Evolutionary conservation across 108 stramenopile species (phyloP).

Genomic region (Ochromonas danica): DNA sequence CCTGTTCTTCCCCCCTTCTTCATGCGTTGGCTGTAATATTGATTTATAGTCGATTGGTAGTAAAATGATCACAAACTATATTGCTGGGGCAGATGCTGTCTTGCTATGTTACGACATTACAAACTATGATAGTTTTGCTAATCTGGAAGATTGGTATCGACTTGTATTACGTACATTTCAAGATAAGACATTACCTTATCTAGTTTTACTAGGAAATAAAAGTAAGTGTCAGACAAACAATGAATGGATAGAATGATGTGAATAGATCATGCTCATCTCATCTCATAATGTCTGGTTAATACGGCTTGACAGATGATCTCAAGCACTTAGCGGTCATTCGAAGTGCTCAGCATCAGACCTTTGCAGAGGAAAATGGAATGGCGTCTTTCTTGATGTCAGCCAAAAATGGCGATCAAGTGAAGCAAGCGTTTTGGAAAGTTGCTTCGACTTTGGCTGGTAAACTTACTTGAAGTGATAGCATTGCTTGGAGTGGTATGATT

Average conservation of each 20-base stretch:
- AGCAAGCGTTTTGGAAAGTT: constrained; percentile 30
- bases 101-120: constrained; percentile 65
- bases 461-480: too few relatives aligned
- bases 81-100: constrained; percentile 61
- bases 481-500: background rate
- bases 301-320: constrained; percentile 42
- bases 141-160: constrained; percentile 64
- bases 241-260: too few relatives aligned
- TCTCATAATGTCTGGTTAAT: background rate
- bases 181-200: constrained; percentile 46
- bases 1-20: too few relatives aligned
- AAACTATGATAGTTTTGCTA: constrained; percentile 57
- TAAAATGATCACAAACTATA: constrained; percentile 63
- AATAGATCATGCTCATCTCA: background rate
- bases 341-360: constrained; percentile 32
- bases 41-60: constrained; percentile 51
- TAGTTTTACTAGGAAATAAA: constrained; percentile 61
- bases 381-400: constrained; percentile 51
- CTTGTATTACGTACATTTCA: constrained; percentile 42
- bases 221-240: constrained; percentile 45
- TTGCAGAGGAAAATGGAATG: constrained; percentile 55
- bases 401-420: constrained; percentile 60
- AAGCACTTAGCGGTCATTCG: constrained; percentile 52
- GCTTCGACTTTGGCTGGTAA: constrained; percentile 20
- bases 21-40: too few relatives aligned